phyloP scores from a whole-genome alignment of 2,329 filamentous ascomycete genomes.

The Graphiopsis chlorocephala region DNA sequence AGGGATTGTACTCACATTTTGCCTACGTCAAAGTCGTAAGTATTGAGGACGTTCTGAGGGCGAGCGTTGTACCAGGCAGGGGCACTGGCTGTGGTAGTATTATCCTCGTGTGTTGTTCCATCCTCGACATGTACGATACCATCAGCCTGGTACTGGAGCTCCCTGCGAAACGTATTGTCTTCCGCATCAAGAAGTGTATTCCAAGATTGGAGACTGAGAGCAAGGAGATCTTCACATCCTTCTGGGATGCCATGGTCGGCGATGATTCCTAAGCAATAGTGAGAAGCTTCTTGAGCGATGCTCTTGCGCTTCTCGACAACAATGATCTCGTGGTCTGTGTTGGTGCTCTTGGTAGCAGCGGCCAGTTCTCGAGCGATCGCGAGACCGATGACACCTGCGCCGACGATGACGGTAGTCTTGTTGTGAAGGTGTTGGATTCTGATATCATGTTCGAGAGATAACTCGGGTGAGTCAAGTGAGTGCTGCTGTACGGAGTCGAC shows the following conservation, averaged over 20 bases:
- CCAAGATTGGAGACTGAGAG: constrained; percentile 19
- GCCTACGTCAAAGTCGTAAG: constrained; percentile 15
- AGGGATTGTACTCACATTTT: constrained; percentile 16
- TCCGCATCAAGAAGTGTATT: constrained; percentile 7
- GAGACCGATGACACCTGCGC: constrained; percentile 27
- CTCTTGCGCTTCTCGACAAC: constrained; percentile 24
- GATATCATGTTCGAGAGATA: neutral
- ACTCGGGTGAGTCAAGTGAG: neutral
- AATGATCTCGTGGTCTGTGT: constrained; percentile 21
- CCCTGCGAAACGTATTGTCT: neutral
- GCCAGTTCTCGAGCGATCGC: constrained; percentile 28
- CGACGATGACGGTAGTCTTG: constrained; percentile 24
- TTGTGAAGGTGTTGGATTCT: neutral
- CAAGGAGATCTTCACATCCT: constrained; percentile 9
- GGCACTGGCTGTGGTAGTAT: neutral
- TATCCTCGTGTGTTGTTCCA: neutral
- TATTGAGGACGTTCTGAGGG: neutral
- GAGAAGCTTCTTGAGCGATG: constrained; percentile 21
- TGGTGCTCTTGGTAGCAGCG: constrained; percentile 1
- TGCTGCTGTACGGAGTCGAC: neutral
- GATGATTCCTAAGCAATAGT: constrained; percentile 23
- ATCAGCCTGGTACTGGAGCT: neutral
- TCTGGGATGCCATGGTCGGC: constrained; percentile 15
- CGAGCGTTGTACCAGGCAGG: constrained; percentile 18
- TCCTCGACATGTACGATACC: neutral